Evolutionary conservation across 2,329 filamentous ascomycete species (phyloP).

Genomic region (Pezicula neosporulosa): DNA sequence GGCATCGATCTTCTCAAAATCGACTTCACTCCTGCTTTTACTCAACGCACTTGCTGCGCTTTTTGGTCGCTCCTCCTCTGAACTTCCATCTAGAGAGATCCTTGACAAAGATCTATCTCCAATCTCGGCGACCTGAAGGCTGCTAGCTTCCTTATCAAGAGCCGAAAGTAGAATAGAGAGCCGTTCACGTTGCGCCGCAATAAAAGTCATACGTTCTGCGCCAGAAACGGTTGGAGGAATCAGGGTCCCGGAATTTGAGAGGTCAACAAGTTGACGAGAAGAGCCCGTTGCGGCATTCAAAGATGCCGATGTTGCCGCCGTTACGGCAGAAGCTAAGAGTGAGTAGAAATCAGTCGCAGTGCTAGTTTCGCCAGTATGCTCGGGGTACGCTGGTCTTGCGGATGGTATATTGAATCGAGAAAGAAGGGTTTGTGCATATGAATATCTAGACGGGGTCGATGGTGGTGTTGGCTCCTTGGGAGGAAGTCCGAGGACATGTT

Average conservation of each 20-base stretch:
- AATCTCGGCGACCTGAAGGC: conserved; percentile 42
- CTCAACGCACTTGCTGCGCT: conserved; percentile 52
- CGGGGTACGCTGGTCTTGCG: conserved; percentile 50
- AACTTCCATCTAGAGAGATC: conserved; percentile 24
- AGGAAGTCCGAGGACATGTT: conserved; percentile 75
- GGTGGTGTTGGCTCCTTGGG: conserved; percentile 46
- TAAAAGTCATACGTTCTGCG: conserved; percentile 70
- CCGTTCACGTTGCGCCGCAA: conserved; percentile 74
- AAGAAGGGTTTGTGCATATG: conserved; percentile 79
- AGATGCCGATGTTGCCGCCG: conserved; percentile 35
- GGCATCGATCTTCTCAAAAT: conserved; percentile 85
- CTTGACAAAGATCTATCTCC: conserved; percentile 14
- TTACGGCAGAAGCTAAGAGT: conserved; percentile 71
- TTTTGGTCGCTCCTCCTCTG: conserved; percentile 21
- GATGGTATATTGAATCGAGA: conserved; percentile 81
- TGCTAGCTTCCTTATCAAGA: conserved; percentile 74
- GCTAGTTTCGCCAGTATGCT: conserved; percentile 33
- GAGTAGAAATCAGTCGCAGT: conserved; percentile 68
- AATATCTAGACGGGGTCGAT: conserved; percentile 39
- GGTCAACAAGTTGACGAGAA: conserved; percentile 33
- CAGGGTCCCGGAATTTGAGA: conserved; percentile 57
- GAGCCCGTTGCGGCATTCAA: conserved; percentile 17
- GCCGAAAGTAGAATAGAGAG: conserved; percentile 72
- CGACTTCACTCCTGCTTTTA: conserved; percentile 81
- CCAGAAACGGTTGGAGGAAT: conserved; percentile 67